Evolutionary conservation across 176 grass and related monocot species (phyloP), one percentile per base, ranked within the genome.

Genomic region (Phoenix dactylifera): DNA sequence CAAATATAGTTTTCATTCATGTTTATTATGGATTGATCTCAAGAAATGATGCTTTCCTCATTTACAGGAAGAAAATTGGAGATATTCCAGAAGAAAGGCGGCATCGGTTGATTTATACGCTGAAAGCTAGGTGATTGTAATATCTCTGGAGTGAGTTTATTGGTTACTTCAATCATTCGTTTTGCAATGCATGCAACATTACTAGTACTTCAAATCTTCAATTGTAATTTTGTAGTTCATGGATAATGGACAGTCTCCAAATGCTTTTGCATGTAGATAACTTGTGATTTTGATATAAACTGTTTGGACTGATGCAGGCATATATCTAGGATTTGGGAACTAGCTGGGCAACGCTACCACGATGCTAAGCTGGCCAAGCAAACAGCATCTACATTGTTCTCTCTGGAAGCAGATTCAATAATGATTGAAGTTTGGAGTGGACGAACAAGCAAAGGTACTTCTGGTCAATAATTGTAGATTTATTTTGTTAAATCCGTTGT

Each of bases 71-170:
- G 29, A 73, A 73, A 55, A 73, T 73, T 55, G 70, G 28, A 55
- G 70, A 73, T 63, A 73, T 73, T 62, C 70, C 70, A 25, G 70
- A 56, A 73, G 70, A 73, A 73, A 73, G 70, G 28, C 50, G 70
- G 6, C 58, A 55, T 25, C 52, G 29, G 1, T 63, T 73, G 49
- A 29, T 73, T 4, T 55, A 18, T 63, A 73, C 7, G 0, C 15
- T 63, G 51, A 73, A 73, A 73, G 18, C 25, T 35, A 54, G 70
- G 70, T 73, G 51, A 51, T 51, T 20, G 24, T 2, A 14, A 44
- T 44, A 44, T 44, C 9, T 44, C 35, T 44, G 35, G 7, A 44
- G 35, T 44, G 9, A 44, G 35, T 12, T 12, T 44, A 44, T 3
- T 3, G 1, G 35, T 44, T 44, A 44, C 35, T 44, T 44, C 35